Base-by-base conservation (phyloP, 23 red algal genomes). In the Agarophyton chilense region DNA sequence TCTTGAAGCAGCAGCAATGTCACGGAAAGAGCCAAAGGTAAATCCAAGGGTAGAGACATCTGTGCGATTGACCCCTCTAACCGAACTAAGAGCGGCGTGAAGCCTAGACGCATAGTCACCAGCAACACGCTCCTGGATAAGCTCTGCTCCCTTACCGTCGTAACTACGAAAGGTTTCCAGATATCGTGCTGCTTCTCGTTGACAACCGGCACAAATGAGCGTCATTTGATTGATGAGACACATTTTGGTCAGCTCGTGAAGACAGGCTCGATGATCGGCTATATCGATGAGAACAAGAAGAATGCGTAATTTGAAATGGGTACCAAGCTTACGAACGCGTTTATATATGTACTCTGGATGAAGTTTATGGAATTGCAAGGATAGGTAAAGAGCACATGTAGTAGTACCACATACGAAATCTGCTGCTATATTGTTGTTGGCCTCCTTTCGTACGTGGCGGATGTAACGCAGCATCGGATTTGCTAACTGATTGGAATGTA, bases 371-470 rank as follows among this genome's bases (percentile, higher is more conserved):
- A 81, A 93, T 19, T 89, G 89, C 53, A 98, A 53, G 5, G 92
- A 93, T 21, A 98, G 84, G 56, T 87, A 98, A 5, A 98, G 61
- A 18, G 84, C 96, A 62, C 92, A 87, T 19, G 96, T 93, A 11
- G 93, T 89, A 22, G 77, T 41, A 45, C 96, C 96, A 29, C 91
- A 86, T 29, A 94, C 57, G 32, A 86, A 94, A 52, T 94, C 91
- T 0, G 91, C 80, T 0, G 80, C 33, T 33, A 94, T 65, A 19
- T 58, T 81, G 40, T 70, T 67, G 42, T 44, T 50, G 10, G 52
- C 26, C 77, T 91, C 82, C 34, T 65, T 73, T 67, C 79, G 87
- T 62, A 96, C 78, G 41, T 90, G 77, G 19, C 85, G 77, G 52
- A 95, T 76, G 38, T 84, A 47, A 4, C 87, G 84, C 45, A 95